Evolutionary conservation across 2,329 filamentous ascomycete species (phyloP).

Genomic region (Hymenoscyphus fructigenus): DNA sequence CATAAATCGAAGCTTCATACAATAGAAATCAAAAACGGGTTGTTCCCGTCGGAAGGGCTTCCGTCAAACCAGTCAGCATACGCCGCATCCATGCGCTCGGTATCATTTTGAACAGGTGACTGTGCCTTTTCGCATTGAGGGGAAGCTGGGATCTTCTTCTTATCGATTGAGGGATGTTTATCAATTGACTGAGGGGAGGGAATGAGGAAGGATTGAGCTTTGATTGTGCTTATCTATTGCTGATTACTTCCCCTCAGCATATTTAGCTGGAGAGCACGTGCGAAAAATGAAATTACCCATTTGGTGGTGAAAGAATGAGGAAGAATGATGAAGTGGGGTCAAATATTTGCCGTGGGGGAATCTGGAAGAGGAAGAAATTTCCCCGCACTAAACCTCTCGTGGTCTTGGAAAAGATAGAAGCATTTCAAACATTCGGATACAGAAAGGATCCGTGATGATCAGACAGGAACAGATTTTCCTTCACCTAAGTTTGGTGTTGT

Average conservation of each 20-base stretch:
- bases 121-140: neutral
- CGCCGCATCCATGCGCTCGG: neutral
- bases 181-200: neutral
- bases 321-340: neutral
- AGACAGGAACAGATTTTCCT: neutral
- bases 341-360: neutral
- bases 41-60: neutral
- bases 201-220: neutral
- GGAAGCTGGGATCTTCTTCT: neutral
- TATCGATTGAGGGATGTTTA: neutral
- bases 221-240: neutral
- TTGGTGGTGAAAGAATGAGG: neutral
- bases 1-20: too few species aligned
- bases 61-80: neutral
- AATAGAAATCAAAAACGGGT: too few species aligned
- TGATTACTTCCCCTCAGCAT: neutral
- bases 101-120: neutral
- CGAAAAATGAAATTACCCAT: neutral
- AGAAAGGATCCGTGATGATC: neutral
- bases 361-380: too few species aligned
- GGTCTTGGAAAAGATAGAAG: neutral
- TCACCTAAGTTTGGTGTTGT: neutral
- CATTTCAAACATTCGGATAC: neutral
- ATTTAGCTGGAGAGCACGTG: neutral
- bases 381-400: neutral